phyloP scores from a whole-genome alignment of 306 rosid species.

The Senna tora region DNA sequence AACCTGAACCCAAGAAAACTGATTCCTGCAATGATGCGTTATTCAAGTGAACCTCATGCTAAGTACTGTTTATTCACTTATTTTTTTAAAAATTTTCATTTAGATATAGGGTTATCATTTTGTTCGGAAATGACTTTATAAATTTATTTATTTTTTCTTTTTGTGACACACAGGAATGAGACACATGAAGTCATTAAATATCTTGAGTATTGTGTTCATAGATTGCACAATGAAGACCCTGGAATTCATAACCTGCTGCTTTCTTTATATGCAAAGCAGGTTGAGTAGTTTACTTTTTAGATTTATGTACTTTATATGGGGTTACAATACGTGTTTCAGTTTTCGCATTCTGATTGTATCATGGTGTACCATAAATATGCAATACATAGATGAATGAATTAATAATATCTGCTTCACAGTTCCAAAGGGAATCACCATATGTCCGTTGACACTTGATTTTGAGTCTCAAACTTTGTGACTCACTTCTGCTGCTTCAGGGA shows the following conservation, averaged over 20 bases:
- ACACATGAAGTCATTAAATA: slow-evolving; percentile 97
- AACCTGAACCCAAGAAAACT: slow-evolving; percentile 94
- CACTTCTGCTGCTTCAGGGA: slow-evolving; percentile 24
- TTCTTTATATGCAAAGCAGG: slow-evolving; percentile 96
- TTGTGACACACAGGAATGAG: slow-evolving; percentile 77
- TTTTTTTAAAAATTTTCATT: slow-evolving; percentile 42
- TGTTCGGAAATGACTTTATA: slow-evolving; percentile 28
- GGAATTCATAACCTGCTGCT: slow-evolving; percentile 97
- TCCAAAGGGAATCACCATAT: too few species aligned
- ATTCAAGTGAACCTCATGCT: slow-evolving; percentile 98
- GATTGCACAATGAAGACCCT: slow-evolving; percentile 93
- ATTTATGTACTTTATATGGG: slow-evolving; percentile 25
- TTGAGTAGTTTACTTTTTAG: slow-evolving; percentile 42
- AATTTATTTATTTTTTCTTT: neutral
- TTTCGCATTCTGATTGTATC: slow-evolving; percentile 27
- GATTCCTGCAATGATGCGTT: slow-evolving; percentile 99
- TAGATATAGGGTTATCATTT: slow-evolving; percentile 28
- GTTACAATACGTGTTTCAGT: slow-evolving; percentile 7
- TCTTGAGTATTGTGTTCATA: slow-evolving; percentile 91
- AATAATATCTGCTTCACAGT: too few species aligned
- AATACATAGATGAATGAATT: slow-evolving; percentile 12
- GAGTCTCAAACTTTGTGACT: slow-evolving; percentile 23
- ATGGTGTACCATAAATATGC: slow-evolving; percentile 12
- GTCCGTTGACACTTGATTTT: slow-evolving; percentile 28
- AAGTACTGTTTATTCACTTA: slow-evolving; percentile 56